phyloP scores from a whole-genome alignment of 371 early-diverging fungal species.

The Mucor irregularis region DNA sequence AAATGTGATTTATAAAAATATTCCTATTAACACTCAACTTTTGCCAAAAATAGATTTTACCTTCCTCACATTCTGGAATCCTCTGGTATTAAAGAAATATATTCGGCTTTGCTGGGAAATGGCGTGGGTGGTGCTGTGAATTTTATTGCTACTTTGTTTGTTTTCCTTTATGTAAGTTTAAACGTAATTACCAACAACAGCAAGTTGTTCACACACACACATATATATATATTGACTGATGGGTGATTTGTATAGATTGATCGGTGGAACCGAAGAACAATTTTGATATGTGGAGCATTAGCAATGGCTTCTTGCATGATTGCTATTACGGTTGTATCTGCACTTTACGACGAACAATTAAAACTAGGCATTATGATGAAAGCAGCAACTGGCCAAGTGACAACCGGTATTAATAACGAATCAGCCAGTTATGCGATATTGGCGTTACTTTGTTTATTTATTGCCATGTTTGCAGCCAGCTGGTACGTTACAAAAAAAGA shows the following conservation, averaged over 20 bases:
- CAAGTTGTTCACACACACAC: not conserved
- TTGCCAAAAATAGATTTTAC: constrained; percentile 40
- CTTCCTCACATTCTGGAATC: constrained; percentile 67
- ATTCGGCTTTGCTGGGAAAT: constrained; percentile 63
- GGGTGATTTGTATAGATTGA: constrained; percentile 64
- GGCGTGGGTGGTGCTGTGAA: constrained; percentile 68
- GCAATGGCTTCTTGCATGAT: constrained; percentile 41
- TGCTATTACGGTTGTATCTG: constrained; percentile 48
- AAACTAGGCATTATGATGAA: not conserved
- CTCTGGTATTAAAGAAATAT: constrained; percentile 54
- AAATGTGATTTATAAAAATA: not conserved
- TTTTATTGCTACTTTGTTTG: constrained; percentile 66
- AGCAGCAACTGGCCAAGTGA: constrained; percentile 42
- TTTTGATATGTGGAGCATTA: constrained; percentile 50
- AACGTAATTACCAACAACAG: too few species aligned
- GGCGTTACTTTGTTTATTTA: constrained; percentile 63
- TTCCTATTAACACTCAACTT: not conserved
- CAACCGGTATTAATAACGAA: not conserved
- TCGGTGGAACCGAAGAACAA: constrained; percentile 59
- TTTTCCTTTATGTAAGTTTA: constrained; percentile 62
- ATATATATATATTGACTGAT: constrained; percentile 46
- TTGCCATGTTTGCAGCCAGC: constrained; percentile 73
- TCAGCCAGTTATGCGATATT: constrained; percentile 51
- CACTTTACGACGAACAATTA: constrained; percentile 30
- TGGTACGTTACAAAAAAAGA: constrained; percentile 41